Evolutionary conservation across 441 rosid species (phyloP).

Genomic region (Pelargonium cotyledonis): DNA sequence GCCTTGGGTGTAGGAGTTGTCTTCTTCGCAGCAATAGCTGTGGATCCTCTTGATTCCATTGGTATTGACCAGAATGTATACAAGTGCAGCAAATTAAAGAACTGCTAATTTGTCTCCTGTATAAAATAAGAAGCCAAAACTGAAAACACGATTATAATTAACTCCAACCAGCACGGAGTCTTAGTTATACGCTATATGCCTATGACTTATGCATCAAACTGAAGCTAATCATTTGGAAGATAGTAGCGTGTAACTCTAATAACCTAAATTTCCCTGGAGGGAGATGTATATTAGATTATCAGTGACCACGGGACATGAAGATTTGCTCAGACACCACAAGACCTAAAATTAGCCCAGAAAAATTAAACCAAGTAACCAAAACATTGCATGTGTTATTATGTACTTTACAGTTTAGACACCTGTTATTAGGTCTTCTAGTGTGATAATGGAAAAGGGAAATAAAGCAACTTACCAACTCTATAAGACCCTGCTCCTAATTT

Average conservation of each 20-base stretch:
- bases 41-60: slow-evolving; percentile 30
- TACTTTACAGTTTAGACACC: neutral
- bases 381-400: neutral
- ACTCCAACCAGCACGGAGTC: neutral
- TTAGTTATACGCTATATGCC: neutral
- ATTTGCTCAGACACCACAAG: neutral
- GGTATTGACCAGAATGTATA: slow-evolving; percentile 11
- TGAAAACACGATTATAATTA: neutral
- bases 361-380: neutral
- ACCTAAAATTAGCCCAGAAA: neutral
- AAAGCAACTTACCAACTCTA: neutral
- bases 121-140: slow-evolving; percentile 4
- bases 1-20: slow-evolving; percentile 62
- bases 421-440: neutral
- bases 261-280: neutral
- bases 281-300: neutral
- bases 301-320: neutral
- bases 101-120: neutral
- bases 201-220: neutral
- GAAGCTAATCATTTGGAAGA: neutral
- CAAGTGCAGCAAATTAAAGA: neutral
- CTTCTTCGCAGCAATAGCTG: slow-evolving; percentile 30
- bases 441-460: neutral
- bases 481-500: neutral
- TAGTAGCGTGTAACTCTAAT: neutral